Percentiles rank a stretch among this genome's conserved stretches.
Conservation (phyloP, 306 rosid genomes). For the Datisca glomerata region DNA sequence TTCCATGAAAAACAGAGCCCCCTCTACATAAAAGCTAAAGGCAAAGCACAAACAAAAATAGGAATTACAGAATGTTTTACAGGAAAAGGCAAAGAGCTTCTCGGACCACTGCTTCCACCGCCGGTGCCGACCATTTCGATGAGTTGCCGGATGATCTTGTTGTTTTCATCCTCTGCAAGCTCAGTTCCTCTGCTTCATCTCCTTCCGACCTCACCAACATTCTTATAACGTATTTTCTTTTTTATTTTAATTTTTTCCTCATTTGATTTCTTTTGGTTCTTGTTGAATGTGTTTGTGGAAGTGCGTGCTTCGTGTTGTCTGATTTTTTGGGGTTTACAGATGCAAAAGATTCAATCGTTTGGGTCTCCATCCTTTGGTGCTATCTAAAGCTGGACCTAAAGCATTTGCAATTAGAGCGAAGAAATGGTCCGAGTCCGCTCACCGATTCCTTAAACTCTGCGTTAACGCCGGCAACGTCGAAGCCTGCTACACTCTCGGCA, state of each 20-base stretch:
- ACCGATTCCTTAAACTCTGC: conserved; percentile 50
- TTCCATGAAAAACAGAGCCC: no score
- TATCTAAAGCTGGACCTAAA: conserved; percentile 44
- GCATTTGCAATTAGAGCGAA: conserved; percentile 31
- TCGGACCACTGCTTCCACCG: no score
- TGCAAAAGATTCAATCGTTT: conserved; percentile 57
- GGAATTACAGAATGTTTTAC: no score
- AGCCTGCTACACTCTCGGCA: conserved; percentile 81
- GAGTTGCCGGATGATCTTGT: conserved; percentile 54
- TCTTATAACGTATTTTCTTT: conserved; percentile 30
- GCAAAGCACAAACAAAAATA: no score
- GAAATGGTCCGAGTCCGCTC: conserved; percentile 58
- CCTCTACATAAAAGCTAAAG: no score
- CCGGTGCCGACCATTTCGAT: conserved; percentile 28
- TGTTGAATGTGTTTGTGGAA: neutral
- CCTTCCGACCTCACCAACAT: conserved; percentile 43
- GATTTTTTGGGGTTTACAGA: conserved; percentile 18
- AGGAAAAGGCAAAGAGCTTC: no score
- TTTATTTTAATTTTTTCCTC: neutral
- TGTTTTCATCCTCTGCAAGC: conserved; percentile 41
- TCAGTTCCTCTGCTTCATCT: conserved; percentile 49
- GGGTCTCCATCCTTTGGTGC: conserved; percentile 43
- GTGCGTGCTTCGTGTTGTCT: neutral
- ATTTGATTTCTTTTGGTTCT: neutral
- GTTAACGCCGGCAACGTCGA: conserved; percentile 61